phyloP scores from a whole-genome alignment of 306 rosid genomes.

The Luffa acutangula region DNA sequence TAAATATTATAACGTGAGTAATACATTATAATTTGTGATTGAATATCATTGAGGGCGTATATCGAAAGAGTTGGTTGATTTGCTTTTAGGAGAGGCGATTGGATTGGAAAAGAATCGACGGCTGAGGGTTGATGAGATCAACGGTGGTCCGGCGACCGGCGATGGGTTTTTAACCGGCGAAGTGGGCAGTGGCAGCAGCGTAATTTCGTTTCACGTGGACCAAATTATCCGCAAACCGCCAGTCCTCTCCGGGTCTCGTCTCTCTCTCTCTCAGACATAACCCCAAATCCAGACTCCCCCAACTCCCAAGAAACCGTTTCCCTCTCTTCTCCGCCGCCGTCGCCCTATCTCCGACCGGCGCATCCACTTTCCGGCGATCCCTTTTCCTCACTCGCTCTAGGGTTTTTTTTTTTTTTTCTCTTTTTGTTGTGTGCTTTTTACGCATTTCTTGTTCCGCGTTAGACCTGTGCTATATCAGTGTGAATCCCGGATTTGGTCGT shows the following conservation, averaged over 20 bases:
- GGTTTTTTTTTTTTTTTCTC: background rate
- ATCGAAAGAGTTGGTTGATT: background rate
- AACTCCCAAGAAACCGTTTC: constrained; percentile 3
- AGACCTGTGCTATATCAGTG: background rate
- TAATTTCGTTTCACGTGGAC: constrained; percentile 7
- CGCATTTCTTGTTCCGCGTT: background rate
- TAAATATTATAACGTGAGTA: background rate
- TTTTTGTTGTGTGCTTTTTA: background rate
- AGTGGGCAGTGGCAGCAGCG: constrained; percentile 1
- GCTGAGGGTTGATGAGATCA: background rate
- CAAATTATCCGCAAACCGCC: constrained; percentile 4
- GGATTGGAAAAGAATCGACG: background rate
- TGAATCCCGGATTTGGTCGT: background rate
- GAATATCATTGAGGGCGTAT: background rate
- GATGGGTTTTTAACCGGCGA: background rate
- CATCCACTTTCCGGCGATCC: background rate
- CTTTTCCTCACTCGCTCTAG: background rate
- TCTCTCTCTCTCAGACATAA: background rate
- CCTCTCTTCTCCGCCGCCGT: constrained; percentile 3
- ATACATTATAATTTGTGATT: background rate
- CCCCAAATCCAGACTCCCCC: constrained; percentile 3
- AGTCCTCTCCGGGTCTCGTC: constrained; percentile 6
- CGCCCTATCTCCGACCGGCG: background rate
- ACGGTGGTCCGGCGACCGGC: background rate
- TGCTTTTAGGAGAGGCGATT: background rate